Base-by-base conservation (phyloP, 352 stramenopile genomes). In the Phytopythium cucurbitacearum region DNA sequence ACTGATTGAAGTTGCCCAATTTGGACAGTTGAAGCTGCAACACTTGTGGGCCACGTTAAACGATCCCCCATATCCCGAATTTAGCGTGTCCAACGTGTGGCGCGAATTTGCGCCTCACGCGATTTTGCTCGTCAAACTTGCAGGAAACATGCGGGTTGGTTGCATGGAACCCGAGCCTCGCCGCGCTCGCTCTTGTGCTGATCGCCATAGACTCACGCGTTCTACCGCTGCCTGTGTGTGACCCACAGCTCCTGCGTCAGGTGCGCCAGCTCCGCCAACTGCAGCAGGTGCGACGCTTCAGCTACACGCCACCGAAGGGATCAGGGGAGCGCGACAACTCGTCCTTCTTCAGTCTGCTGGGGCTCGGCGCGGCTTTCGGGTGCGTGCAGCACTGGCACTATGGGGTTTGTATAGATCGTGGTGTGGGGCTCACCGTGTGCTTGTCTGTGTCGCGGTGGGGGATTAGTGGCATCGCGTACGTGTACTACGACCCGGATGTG, bases 401-500 rank as follows among this genome's bases (percentile, higher is more conserved):
- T 54, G n/a, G 33, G 39, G 32, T 48, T 3, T 33, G 4, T 0
- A 1, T 35, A 9, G 13, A 15, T 1, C 42, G 43, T 36, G 5
- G 36, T 16, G 7, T n/a, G 2, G 28, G 39, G 36, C 34, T 16
- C 46, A 62, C n/a, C 51, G 15, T 50, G 40, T 57, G 12, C 6
- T 46, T 36, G 45, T 33, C 33, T 64, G 33, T 54, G 13, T 7
- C 46, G 21, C 21, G 28, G 28, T 40, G 33, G 32, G n/a, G n/a
- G 15, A 40, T n/a, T 40, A 91, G 84, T 56, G 77, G 73, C 15
- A 62, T 91, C 46, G 76, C 71, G 33, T 94, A 94, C 54, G 80
- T 91, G 49, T 94, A 94, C 62, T 89, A 89, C 46, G 85, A 94
- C 53, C 85, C 85, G 21, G 85, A 94, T 47, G 82, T 94, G 37